Evolutionary conservation across 2,329 filamentous ascomycete species (phyloP).

Genomic region (Phyllosticta citriasiana): DNA sequence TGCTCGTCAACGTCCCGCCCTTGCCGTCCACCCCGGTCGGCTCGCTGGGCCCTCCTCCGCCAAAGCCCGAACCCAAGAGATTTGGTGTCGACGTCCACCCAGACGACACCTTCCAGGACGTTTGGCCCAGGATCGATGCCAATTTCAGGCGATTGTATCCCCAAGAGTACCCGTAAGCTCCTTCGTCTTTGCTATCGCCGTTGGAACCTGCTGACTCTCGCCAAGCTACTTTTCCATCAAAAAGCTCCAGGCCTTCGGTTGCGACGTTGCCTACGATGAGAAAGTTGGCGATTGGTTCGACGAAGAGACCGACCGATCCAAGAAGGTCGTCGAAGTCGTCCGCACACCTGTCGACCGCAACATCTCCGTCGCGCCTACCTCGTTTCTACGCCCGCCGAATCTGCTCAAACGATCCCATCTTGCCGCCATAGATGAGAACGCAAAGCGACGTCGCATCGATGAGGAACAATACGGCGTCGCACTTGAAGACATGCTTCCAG

Average conservation of each 20-base stretch:
- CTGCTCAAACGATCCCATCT: slow-evolving; percentile 1
- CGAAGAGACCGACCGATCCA: slow-evolving; percentile 17
- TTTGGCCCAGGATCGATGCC: background rate
- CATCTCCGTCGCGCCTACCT: slow-evolving; percentile 22
- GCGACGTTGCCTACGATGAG: slow-evolving; percentile 27
- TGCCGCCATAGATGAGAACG: slow-evolving; percentile 7
- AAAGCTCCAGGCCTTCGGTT: slow-evolving; percentile 27
- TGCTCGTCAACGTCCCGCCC: background rate
- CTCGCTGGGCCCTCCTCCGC: background rate
- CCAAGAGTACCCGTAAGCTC: background rate
- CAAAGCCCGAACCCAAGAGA: background rate
- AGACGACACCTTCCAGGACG: background rate
- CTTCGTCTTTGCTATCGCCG: background rate
- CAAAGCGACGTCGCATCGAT: slow-evolving; percentile 20
- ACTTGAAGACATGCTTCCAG: slow-evolving; percentile 15
- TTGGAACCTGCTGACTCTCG: background rate
- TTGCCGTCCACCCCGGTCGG: background rate
- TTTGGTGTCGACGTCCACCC: background rate
- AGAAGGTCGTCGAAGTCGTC: slow-evolving; percentile 23
- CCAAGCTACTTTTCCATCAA: slow-evolving; percentile 21
- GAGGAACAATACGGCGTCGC: slow-evolving; percentile 10
- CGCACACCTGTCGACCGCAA: slow-evolving; percentile 21
- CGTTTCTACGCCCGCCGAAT: slow-evolving; percentile 19
- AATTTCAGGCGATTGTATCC: background rate
- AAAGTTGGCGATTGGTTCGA: slow-evolving; percentile 26